Percentiles rank a stretch among this genome's conserved stretches.
These are phyloP conservation scores for Phaeosphaeriaceae sp. DNA, from an alignment of 2,329 filamentous ascomycete genomes.

Conservation along the genomic window DNA sequence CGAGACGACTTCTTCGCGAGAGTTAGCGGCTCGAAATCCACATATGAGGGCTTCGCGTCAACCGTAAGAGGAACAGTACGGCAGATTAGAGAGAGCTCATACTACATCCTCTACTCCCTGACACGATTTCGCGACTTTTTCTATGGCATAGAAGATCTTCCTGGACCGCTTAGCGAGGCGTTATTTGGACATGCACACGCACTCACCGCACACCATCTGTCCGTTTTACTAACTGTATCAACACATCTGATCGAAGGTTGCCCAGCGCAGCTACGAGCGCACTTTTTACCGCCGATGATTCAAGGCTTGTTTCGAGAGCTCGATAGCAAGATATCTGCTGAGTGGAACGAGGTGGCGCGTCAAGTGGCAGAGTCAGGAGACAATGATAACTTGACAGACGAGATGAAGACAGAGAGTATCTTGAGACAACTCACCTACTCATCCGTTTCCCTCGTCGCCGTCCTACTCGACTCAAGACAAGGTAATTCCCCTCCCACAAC, in stretches of 20 bases:
- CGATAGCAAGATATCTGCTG: constrained; percentile 82
- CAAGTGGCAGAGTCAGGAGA: constrained; percentile 67
- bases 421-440: constrained; percentile 90
- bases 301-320: constrained; percentile 83
- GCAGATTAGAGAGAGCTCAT: constrained; percentile 89
- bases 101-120: constrained; percentile 93
- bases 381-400: constrained; percentile 80
- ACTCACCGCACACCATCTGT: constrained; percentile 90
- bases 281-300: constrained; percentile 86
- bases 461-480: constrained; percentile 75
- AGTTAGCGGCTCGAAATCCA: constrained; percentile 85
- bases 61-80: constrained; percentile 88
- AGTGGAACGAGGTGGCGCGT: constrained; percentile 78
- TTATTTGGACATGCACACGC: constrained; percentile 82
- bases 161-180: constrained; percentile 80
- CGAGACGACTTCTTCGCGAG: constrained; percentile 96
- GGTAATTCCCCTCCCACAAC: constrained; percentile 31
- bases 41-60: constrained; percentile 91
- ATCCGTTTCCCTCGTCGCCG: constrained; percentile 88
- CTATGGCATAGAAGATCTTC: constrained; percentile 86
- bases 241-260: constrained; percentile 91
- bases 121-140: constrained; percentile 86
- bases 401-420: constrained; percentile 98
- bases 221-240: constrained; percentile 88
- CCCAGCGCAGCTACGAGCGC: constrained; percentile 74